Evolutionary conservation across 345 rosid species (phyloP).

Genomic region (Sisymbrium altissimum): DNA sequence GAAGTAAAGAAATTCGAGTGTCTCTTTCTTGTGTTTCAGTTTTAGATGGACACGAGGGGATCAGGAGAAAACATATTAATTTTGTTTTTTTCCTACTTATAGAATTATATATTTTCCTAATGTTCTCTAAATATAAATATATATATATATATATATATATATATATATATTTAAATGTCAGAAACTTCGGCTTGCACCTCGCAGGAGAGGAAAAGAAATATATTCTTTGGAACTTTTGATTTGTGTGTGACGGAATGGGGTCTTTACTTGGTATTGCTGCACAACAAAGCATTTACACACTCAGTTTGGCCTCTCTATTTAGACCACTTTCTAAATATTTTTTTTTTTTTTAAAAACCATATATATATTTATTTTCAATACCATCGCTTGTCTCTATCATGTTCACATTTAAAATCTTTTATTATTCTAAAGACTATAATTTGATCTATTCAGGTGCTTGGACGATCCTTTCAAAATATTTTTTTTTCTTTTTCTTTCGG

Average conservation of each 20-base stretch:
- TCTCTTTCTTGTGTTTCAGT: constrained; percentile 1
- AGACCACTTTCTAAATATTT: constrained; percentile 20
- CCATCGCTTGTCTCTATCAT: constrained; percentile 27
- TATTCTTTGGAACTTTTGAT: constrained; percentile 17
- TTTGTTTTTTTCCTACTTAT: constrained; percentile 2
- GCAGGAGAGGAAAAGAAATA: not conserved
- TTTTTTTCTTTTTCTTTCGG: not conserved
- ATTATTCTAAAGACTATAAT: not conserved
- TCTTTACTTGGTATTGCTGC: constrained; percentile 37
- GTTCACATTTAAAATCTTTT: constrained; percentile 5
- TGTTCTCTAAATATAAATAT: not conserved
- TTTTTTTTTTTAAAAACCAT: too few relatives aligned
- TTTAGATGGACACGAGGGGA: constrained; percentile 11
- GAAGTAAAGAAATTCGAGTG: not conserved
- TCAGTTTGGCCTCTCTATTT: constrained; percentile 16
- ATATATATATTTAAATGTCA: constrained; percentile 17
- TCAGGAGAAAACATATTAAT: constrained; percentile 3
- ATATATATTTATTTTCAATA: not conserved
- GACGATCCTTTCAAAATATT: constrained; percentile 8
- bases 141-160: too few relatives aligned
- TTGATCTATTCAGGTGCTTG: constrained; percentile 31
- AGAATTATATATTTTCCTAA: not conserved
- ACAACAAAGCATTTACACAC: constrained; percentile 34
- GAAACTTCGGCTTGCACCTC: constrained; percentile 23
- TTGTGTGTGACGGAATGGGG: constrained; percentile 27